A percentile compares a stretch with the other conserved stretches of the same genome.
These are phyloP conservation scores for Anastatica hierochuntica DNA, from an alignment of 345 rosid species.

Conservation along the genomic window DNA sequence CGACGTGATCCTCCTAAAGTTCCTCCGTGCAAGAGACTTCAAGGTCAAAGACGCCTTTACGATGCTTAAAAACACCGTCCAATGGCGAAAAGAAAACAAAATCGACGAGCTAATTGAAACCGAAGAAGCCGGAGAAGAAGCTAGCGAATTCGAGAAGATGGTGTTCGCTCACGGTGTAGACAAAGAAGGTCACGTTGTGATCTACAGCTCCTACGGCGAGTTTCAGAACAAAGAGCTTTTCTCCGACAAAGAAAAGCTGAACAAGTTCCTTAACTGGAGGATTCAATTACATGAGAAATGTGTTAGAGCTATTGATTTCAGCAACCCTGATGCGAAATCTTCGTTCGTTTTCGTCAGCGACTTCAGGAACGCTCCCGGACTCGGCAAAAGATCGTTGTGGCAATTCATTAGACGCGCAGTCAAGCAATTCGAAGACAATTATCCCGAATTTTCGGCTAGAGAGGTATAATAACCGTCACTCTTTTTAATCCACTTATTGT, in stretches of 20 bases:
- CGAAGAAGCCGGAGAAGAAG: conserved; percentile 35
- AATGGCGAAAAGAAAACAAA: conserved; percentile 65
- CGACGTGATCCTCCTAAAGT: conserved; percentile 75
- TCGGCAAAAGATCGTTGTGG: conserved; percentile 60
- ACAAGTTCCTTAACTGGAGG: conserved; percentile 74
- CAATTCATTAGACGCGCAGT: conserved; percentile 65
- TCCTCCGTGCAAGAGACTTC: conserved; percentile 80
- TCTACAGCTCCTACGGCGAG: conserved; percentile 75
- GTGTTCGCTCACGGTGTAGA: conserved; percentile 67
- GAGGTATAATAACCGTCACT: conserved; percentile 55
- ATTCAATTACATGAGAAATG: conserved; percentile 80
- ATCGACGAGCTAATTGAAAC: conserved; percentile 53
- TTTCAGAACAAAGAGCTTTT: conserved; percentile 68
- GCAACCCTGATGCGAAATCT: conserved; percentile 53
- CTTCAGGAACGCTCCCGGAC: conserved; percentile 82
- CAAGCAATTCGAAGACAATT: conserved; percentile 76
- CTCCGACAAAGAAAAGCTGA: conserved; percentile 55
- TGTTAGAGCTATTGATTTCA: conserved; percentile 71
- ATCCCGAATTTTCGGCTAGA: conserved; percentile 80
- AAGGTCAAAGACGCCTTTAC: conserved; percentile 64
- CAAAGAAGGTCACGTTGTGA: conserved; percentile 70
- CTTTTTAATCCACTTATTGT: too few species aligned
- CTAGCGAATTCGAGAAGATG: conserved; percentile 51
- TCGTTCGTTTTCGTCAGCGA: conserved; percentile 77
- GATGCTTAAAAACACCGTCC: conserved; percentile 65